These are phyloP conservation scores for Fusarium pilosicola DNA, from an alignment of 2,329 filamentous ascomycete genomes.

Conservation along the genomic window DNA sequence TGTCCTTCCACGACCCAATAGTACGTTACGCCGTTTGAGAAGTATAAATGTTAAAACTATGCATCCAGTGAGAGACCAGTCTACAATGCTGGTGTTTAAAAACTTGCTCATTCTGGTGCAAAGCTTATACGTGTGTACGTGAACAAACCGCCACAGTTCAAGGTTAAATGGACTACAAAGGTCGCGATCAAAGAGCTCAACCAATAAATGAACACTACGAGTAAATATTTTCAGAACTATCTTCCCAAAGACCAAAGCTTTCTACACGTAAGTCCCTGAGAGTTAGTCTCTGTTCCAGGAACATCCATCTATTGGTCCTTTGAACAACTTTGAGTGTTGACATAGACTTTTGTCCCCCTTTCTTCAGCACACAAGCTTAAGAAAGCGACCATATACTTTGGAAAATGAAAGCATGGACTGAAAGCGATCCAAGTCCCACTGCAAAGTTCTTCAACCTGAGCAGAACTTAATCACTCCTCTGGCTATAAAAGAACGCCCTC, in stretches of 20 bases:
- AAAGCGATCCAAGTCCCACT: neutral
- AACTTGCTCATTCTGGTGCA: neutral
- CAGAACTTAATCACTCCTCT: neutral
- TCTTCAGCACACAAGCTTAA: neutral
- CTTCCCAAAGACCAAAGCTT: no score
- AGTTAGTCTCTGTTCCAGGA: neutral
- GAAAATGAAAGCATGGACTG: neutral
- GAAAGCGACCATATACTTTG: neutral
- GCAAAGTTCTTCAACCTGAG: neutral
- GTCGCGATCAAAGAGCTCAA: neutral
- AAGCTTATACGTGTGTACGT: neutral
- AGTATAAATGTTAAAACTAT: neutral
- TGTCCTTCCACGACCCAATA: neutral
- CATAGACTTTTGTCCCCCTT: neutral
- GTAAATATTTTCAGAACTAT: rapidly evolving
- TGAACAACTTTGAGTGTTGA: neutral
- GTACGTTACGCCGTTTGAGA: neutral
- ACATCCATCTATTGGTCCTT: neutral
- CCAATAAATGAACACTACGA: neutral
- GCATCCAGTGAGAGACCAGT: neutral
- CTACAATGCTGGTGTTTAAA: rapidly evolving
- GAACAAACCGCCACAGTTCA: neutral
- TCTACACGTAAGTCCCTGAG: no score
- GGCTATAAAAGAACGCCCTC: neutral
- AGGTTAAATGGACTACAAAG: neutral